phyloP scores from a whole-genome alignment of 352 stramenopile species.

The Phytophthora ohioensis region DNA sequence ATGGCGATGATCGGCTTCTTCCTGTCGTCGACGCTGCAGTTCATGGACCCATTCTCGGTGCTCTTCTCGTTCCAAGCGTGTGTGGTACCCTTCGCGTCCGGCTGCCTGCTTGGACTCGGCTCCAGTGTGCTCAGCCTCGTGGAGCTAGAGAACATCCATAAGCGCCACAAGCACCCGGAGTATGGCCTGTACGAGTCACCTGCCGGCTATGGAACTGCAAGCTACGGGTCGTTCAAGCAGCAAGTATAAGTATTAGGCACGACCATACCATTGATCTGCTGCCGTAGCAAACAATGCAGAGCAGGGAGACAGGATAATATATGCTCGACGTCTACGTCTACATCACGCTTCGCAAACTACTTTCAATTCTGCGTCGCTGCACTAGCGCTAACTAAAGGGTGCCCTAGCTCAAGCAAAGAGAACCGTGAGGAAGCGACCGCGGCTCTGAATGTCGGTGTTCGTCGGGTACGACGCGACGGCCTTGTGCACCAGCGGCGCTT shows the following conservation, averaged over 20 bases:
- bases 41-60: constrained; percentile 84
- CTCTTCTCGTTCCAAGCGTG: constrained; percentile 80
- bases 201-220: constrained; percentile 45
- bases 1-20: constrained; percentile 78
- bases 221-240: constrained; percentile 51
- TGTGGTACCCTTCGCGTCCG: constrained; percentile 75
- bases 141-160: constrained; percentile 83
- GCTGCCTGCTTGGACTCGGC: constrained; percentile 70
- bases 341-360: constrained; percentile 1
- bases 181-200: constrained; percentile 72
- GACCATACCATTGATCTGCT: constrained; percentile 23
- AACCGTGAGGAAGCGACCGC: constrained; percentile 66
- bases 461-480: constrained; percentile 51
- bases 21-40: constrained; percentile 82
- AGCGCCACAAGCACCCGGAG: constrained; percentile 83
- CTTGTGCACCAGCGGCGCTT: constrained; percentile 52
- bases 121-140: constrained; percentile 76
- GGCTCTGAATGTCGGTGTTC: constrained; percentile 75
- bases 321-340: constrained; percentile 37
- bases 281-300: constrained; percentile 27
- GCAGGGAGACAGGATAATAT: constrained; percentile 43
- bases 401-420: constrained; percentile 47
- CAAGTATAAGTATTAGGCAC: constrained; percentile 42
- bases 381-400: neutral
- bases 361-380: constrained; percentile 14